Base-by-base conservation (phyloP, 805 yeast genomes). In the Cyberlindnera petersonii region DNA sequence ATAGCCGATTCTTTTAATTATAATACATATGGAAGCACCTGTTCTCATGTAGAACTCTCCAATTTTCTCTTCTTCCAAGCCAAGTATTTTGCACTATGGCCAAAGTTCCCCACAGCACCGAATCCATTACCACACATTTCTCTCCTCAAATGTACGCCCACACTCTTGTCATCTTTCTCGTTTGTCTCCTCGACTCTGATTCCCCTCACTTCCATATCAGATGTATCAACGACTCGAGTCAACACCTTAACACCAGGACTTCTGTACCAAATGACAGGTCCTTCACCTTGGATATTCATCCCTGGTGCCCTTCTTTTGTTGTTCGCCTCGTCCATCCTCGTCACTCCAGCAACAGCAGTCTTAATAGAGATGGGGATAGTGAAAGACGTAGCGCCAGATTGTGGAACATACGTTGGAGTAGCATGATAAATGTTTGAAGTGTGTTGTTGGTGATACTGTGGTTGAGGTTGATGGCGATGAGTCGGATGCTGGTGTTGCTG, bases 81-180 rank as follows among this genome's bases (percentile, higher is more conserved):
- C 55, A 87, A 59, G 55, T 84, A 88, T 52, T 71, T 69, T 2
- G 87, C 86, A 36, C 84, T 75, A 53, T 86, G 94, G 6, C 94
- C 87, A 26, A 80, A 56, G 26, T 72, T 72, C 20, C 59, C 47
- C 4, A 53, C 43, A 9, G 58, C 59, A 10, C 41, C 47, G 19
- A 47, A 31, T 37, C 53, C 69, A 38, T 9, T 61, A 2, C 58
- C 58, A 8, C 55, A 51, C 16, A 29, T 15, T 14, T 33, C 46
- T n/a, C 22, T 42, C 41, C 3, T 31, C 36, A 14, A 30, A 31
- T 34, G 21, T 21, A 16, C 15, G 24, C 6, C 15, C 40, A 18
- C 32, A 44, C 4, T 28, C 33, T 9, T 34, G 39, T 55, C 53
- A 4, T 47, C 50, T n/a, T 52, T 53, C 5, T 17, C 33, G 6